These are phyloP conservation scores for Calvatia gigantea DNA, from an alignment of 768 basidiomycete genomes.

Conservation along the genomic window DNA sequence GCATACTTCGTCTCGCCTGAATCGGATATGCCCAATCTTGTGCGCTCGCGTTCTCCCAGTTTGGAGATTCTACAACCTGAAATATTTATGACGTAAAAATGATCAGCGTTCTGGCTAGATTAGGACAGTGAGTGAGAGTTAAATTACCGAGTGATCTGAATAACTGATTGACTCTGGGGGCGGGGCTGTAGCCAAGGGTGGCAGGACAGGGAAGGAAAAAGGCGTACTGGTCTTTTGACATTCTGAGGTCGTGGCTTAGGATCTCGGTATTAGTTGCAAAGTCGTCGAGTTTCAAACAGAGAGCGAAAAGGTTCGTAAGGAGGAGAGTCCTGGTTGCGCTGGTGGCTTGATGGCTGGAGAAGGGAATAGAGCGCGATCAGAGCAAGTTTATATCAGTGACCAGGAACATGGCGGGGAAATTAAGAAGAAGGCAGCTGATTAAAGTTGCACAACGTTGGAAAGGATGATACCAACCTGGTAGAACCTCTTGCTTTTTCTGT, in stretches of 20 bases:
- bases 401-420: neutral
- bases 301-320: conserved; percentile 74
- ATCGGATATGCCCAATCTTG: conserved; percentile 63
- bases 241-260: conserved; percentile 72
- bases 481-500: conserved; percentile 72
- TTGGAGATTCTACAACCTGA: conserved; percentile 71
- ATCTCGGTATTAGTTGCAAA: conserved; percentile 66
- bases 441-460: neutral
- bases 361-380: neutral
- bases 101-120: conserved; percentile 22
- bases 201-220: neutral
- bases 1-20: conserved; percentile 67
- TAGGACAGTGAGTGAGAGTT: neutral
- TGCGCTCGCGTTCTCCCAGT: conserved; percentile 58
- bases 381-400: neutral
- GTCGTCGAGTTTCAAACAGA: conserved; percentile 77
- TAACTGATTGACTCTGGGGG: conserved; percentile 48
- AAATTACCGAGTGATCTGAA: conserved; percentile 73
- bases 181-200: conserved; percentile 6
- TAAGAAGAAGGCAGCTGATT: neutral
- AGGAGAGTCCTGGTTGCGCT: conserved; percentile 68
- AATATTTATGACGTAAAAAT: conserved; percentile 30
- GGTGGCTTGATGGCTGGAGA: conserved; percentile 52
- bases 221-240: conserved; percentile 62
- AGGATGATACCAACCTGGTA: conserved; percentile 44